Conservation (phyloP, 2,329 filamentous ascomycete species). For the Diaporthe citriasiana region DNA sequence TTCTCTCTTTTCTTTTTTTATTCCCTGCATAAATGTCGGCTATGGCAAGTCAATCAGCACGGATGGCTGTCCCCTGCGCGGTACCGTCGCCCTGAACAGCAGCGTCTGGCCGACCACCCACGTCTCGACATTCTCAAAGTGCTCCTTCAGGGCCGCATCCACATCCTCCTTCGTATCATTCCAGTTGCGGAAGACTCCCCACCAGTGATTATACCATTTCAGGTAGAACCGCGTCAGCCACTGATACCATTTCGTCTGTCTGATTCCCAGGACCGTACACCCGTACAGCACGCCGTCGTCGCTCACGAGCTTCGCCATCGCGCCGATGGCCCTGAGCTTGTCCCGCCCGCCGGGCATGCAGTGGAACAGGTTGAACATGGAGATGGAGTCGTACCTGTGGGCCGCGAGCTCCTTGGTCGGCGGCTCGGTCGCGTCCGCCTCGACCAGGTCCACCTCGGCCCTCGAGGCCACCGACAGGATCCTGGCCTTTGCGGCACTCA, state of each 20-base stretch:
- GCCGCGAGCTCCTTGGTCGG: slow-evolving; percentile 48
- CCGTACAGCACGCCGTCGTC: slow-evolving; percentile 56
- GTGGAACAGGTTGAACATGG: slow-evolving; percentile 59
- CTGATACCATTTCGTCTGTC: slow-evolving; percentile 45
- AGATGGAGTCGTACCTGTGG: slow-evolving; percentile 57
- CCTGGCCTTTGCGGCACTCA: slow-evolving; percentile 49
- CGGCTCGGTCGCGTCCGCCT: slow-evolving; percentile 54
- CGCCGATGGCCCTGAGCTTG: slow-evolving; percentile 51
- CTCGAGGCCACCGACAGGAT: slow-evolving; percentile 45
- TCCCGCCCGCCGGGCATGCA: slow-evolving; percentile 54
- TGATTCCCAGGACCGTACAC: slow-evolving; percentile 53
- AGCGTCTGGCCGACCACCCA: slow-evolving; percentile 55
- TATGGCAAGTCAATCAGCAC: slow-evolving; percentile 27
- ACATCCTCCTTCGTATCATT: slow-evolving; percentile 53
- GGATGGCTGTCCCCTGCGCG: slow-evolving; percentile 42
- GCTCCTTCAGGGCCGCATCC: slow-evolving; percentile 50
- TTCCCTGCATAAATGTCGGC: not conserved
- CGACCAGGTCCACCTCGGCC: slow-evolving; percentile 48
- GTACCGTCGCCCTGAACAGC: slow-evolving; percentile 54
- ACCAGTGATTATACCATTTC: slow-evolving; percentile 51
- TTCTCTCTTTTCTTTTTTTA: not conserved
- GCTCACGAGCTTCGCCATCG: slow-evolving; percentile 51
- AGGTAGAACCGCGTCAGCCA: slow-evolving; percentile 48
- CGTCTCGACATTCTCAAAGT: slow-evolving; percentile 57
- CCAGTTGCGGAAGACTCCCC: slow-evolving; percentile 56